Conservation (phyloP, 441 rosid species). For the Gossypium aridum region DNA sequence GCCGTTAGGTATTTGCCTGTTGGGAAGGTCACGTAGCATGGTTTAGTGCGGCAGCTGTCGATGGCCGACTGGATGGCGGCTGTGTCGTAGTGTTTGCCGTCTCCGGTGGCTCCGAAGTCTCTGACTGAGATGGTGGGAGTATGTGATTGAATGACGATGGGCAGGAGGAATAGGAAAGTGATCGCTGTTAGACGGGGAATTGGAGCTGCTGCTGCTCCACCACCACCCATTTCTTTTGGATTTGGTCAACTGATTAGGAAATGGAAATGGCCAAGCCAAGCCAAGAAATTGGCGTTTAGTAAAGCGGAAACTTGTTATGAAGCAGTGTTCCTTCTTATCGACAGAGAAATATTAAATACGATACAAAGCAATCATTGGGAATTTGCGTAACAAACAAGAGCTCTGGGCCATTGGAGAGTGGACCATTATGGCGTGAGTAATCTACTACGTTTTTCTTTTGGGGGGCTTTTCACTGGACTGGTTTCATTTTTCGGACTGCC, state of each 20-base stretch:
- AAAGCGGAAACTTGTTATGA: background rate
- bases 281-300: background rate
- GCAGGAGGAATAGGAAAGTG: conserved; percentile 7
- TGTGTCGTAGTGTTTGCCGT: conserved; percentile 68
- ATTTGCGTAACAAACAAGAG: background rate
- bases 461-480: background rate
- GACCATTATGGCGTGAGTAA: background rate
- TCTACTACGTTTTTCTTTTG: background rate
- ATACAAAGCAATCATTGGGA: background rate
- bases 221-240: background rate
- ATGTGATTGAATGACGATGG: conserved; percentile 28
- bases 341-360: background rate
- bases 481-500: background rate
- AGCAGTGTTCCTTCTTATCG: background rate
- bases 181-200: background rate
- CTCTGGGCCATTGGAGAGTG: background rate
- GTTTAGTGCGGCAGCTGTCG: conserved; percentile 45
- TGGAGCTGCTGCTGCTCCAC: background rate
- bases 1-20: conserved; percentile 68
- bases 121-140: conserved; percentile 28
- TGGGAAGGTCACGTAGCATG: conserved; percentile 67
- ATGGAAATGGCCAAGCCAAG: background rate
- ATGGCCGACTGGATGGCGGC: conserved; percentile 66
- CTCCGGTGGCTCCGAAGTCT: conserved; percentile 75
- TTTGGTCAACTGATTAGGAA: background rate